Evolutionary conservation across 2,329 filamentous ascomycete genomes (phyloP), one percentile per base, ranked within the genome.

Genomic region (Colletotrichum paranaense): DNA sequence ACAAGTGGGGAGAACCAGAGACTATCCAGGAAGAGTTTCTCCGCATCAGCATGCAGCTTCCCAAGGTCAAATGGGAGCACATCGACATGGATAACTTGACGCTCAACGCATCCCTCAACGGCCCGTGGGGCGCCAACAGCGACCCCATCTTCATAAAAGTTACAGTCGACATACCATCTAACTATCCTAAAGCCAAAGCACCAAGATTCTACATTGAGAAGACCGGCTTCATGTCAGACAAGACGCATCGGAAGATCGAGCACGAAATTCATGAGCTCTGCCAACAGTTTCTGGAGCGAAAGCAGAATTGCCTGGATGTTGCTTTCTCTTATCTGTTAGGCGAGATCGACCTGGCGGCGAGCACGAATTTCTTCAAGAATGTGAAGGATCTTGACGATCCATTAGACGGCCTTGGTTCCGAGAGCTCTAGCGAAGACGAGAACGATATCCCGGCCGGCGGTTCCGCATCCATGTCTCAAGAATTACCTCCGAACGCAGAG

Each of bases 371-470:
- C 74, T 91, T 92, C 78, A 90, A 90, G 75, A 90, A 90, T 74
- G 89, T 92, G 12, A 88, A 91, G 75, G 92, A 93, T 75, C 81
- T 91, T 8, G 90, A 90, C 67, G 87, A 90, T 77, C 86, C 87
- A 59, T 78, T 89, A 6, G 89, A 88, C 72, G 89, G 84, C 3
- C 81, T 91, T 46, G 88, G 86, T 35, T 93, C 94, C 70, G 94
- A 97, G 76, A 96, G 94, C 76, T 98, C 95, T 3, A 97, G 94
- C 77, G 93, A 95, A 75, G 94, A 95, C 76, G 94, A 95, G 26
- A 85, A 85, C 58, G 85, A 88, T 28, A 88, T 89, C 12, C 86
- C 86, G 0, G 80, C 86, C 2, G 87, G 87, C 4, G 87, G 86
- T 22, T 89, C 88, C 9, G 88, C 86, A 14, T 87, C 88, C 67